Evolutionary conservation across 2,329 filamentous ascomycete genomes (phyloP), one percentile per base, ranked within the genome.

Genomic region (Zalaria sp.): DNA sequence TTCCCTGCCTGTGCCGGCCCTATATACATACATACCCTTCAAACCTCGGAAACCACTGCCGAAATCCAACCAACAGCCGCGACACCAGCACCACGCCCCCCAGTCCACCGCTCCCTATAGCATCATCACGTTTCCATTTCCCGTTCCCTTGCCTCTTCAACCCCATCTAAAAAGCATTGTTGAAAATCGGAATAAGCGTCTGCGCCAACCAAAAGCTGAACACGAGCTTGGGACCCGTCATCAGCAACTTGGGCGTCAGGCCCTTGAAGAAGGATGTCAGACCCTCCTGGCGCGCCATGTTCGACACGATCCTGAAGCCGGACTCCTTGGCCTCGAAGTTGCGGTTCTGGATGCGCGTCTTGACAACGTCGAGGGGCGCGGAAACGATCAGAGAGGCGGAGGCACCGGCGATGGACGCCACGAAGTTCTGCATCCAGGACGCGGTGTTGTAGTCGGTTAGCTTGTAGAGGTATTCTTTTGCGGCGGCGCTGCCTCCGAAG

Each of bases 131-230:
- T n/a, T n/a, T n/a, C n/a, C n/a, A n/a, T 18, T 18, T 18, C 18
- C 18, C 18, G 2, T 18, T 18, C 18, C 2, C 18, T 18, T 18
- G 18, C 18, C 18, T 18, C 18, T 18, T 18, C 18, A 18, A 18
- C 18, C 18, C 2, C 18, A 18, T 32, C 47, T 71, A 77, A 60
- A 78, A 65, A 45, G 79, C 60, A 62, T 78, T 77, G 56, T 77
- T 84, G 63, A 96, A 96, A 34, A 87, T 82, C 40, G 91, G 91
- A 59, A 98, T 98, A 56, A 98, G 72, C 27, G 91, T 96, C 72
- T 98, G 91, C 44, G 91, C 91, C 59, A 98, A 78, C 91, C 91
- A 98, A 79, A 98, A 98, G 47, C 88, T 95, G 72, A 98, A 98
- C 48, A 96, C 91, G 46, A 98, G 75, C 76, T 98, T 98, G 49